Evolutionary conservation across 148 eudicot genomes (phyloP).

Genomic region (Chenopodium suecicum): DNA sequence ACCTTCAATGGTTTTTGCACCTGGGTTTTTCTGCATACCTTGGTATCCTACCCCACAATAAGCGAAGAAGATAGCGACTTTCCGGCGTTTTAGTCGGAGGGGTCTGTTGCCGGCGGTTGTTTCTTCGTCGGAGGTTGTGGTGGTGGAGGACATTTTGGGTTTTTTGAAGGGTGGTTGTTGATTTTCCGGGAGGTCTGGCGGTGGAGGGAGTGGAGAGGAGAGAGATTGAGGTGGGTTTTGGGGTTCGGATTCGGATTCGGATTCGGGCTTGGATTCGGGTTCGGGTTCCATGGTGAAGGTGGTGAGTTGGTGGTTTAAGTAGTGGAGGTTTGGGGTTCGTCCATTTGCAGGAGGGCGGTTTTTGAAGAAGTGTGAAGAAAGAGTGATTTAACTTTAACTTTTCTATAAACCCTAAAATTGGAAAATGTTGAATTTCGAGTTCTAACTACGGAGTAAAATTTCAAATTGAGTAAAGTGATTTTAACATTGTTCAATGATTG

Average conservation of each 20-base stretch:
- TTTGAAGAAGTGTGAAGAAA: too few species aligned
- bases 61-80: constrained; percentile 82
- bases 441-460: too few species aligned
- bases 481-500: too few species aligned
- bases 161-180: constrained; percentile 48
- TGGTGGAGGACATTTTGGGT: constrained; percentile 63
- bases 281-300: background rate
- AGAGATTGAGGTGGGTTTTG: background rate
- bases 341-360: too few species aligned
- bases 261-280: background rate
- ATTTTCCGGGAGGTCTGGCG: background rate
- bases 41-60: constrained; percentile 94
- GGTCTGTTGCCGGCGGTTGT: constrained; percentile 16
- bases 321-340: too few species aligned
- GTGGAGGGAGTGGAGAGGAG: background rate
- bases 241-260: background rate
- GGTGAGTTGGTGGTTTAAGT: background rate
- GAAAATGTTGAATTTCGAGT: too few species aligned
- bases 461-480: too few species aligned
- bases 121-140: constrained; percentile 29
- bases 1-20: constrained; percentile 94
- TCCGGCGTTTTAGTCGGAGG: constrained; percentile 68
- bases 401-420: too few species aligned
- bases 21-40: constrained; percentile 95
- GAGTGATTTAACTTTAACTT: too few species aligned